These are phyloP conservation scores for Oryza nivara DNA, from an alignment of 176 grass and related monocot species.

Conservation along the genomic window DNA sequence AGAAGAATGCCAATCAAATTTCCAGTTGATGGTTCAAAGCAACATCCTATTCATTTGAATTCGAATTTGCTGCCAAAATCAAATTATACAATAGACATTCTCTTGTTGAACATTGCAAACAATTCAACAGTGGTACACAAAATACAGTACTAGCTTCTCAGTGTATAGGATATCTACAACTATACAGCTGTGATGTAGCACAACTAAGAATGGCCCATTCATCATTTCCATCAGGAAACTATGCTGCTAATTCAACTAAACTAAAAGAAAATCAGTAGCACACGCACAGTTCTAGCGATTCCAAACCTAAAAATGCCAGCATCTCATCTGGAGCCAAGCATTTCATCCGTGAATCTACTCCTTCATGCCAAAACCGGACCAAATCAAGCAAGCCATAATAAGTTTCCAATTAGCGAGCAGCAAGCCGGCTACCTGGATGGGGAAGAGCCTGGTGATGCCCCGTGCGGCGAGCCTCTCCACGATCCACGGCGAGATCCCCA, in stretches of 20 bases:
- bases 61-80: neutral
- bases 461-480: slow-evolving; percentile 64
- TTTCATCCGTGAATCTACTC: neutral
- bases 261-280: neutral
- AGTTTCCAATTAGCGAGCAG: neutral
- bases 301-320: neutral
- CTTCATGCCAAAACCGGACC: neutral
- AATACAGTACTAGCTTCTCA: neutral
- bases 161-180: neutral
- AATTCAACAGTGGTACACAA: neutral
- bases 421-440: slow-evolving; percentile 72
- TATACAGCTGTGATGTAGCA: neutral
- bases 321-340: neutral
- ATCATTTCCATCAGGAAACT: neutral
- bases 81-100: neutral
- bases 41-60: neutral
- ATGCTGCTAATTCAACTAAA: neutral
- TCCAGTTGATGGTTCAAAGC: neutral
- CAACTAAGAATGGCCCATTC: neutral
- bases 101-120: neutral
- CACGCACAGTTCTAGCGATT: neutral
- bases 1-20: neutral
- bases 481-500: slow-evolving; percentile 82
- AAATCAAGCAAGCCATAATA: neutral
- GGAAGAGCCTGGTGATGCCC: slow-evolving; percentile 90